Conservation (phyloP, 257 asterid genomes). For the Fraxinus anomala region DNA sequence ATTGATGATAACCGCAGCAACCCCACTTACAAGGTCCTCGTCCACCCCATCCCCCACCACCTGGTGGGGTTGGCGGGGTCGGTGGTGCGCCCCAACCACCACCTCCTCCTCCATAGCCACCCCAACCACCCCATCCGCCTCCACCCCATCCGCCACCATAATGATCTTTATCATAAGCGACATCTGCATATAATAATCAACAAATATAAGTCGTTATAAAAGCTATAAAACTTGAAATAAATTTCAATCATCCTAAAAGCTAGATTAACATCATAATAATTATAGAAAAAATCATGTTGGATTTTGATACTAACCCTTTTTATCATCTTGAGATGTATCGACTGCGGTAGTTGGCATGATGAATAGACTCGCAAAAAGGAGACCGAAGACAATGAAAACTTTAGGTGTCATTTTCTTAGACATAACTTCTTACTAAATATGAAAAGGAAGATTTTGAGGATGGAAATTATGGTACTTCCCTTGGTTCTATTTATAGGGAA, state of each 20-base stretch:
- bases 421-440: not conserved
- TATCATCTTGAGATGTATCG: not conserved
- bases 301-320: not conserved
- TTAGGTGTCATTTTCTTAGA: not conserved
- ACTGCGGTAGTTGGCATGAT: not conserved
- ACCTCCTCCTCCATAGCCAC: not conserved
- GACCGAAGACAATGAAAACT: not conserved
- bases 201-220: not conserved
- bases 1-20: not conserved
- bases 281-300: not conserved
- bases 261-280: too few species aligned
- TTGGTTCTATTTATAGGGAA: not conserved
- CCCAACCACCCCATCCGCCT: slow-evolving; percentile 5
- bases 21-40: not conserved
- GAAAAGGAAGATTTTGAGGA: not conserved
- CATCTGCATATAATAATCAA: not conserved
- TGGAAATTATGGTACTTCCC: not conserved
- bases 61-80: too few species aligned
- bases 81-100: not conserved
- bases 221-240: not conserved
- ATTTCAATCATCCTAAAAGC: not conserved
- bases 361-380: not conserved
- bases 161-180: not conserved
- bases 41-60: slow-evolving; percentile 5
- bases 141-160: slow-evolving; percentile 18